Evolutionary conservation across 2,329 filamentous ascomycete genomes (phyloP).

Genomic region (Capronia americana): DNA sequence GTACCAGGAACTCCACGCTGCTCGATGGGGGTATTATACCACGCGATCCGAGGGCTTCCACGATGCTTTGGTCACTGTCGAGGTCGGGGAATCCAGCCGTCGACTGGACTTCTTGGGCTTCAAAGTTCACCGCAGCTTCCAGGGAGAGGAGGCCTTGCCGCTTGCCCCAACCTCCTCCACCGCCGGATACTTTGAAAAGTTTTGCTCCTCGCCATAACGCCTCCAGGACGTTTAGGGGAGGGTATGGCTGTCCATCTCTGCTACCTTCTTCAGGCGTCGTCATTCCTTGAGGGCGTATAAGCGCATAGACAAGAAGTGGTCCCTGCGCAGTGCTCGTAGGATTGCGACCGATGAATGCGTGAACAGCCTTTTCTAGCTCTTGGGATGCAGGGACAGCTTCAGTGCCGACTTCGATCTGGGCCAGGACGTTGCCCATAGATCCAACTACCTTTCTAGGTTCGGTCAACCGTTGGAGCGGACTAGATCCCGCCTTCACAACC

Average conservation of each 20-base stretch:
- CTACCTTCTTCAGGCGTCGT: not conserved
- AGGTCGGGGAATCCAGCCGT: slow-evolving; percentile 25
- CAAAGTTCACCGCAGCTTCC: slow-evolving; percentile 33
- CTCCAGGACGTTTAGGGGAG: not conserved
- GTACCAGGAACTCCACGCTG: slow-evolving; percentile 31
- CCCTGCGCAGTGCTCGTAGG: slow-evolving; percentile 13
- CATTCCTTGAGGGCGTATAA: slow-evolving; percentile 25
- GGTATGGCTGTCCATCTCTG: not conserved
- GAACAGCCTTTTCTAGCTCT: slow-evolving; percentile 37
- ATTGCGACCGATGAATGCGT: slow-evolving; percentile 20
- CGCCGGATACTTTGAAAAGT: slow-evolving; percentile 39
- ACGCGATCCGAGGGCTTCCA: slow-evolving; percentile 10
- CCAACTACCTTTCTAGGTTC: slow-evolving; percentile 29
- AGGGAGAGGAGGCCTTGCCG: slow-evolving; percentile 39
- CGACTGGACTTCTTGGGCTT: not conserved
- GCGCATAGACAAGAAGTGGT: slow-evolving; percentile 33
- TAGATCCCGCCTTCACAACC: slow-evolving; percentile 12
- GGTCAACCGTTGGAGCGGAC: slow-evolving; percentile 33
- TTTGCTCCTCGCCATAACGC: slow-evolving; percentile 26
- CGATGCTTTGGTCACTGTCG: slow-evolving; percentile 12
- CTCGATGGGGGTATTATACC: slow-evolving; percentile 26
- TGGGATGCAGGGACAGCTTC: slow-evolving; percentile 32
- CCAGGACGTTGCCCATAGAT: slow-evolving; percentile 40
- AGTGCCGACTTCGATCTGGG: slow-evolving; percentile 35
- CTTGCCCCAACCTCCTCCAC: slow-evolving; percentile 41